Evolutionary conservation across 352 stramenopile species (phyloP), one percentile per base, ranked within the genome.

Genomic region (Phytopythium helicoides): DNA sequence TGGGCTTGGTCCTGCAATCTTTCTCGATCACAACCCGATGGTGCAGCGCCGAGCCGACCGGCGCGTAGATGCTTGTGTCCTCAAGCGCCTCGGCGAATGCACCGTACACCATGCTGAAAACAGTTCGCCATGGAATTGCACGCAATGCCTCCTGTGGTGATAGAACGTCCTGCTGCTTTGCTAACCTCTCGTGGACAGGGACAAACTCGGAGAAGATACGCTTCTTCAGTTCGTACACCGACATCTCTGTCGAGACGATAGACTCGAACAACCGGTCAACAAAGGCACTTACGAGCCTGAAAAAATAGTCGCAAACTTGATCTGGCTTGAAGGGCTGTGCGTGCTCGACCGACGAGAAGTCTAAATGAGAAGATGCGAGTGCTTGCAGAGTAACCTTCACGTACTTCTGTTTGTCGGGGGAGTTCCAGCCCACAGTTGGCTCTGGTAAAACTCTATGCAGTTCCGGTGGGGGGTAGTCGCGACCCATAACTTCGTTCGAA

Each of bases 201-300:
- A 89, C 52, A 23, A 92, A 56, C 11, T 60, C 36, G 19, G 53
- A 62, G 46, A 79, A 86, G n/a, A 89, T 47, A 2, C 63, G 48
- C 19, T 76, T 83, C 63, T 92, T 89, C 9, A 92, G 50, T 42
- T 92, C 81, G 11, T 64, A 72, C 15, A 68, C 72, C 23, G 78
- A 87, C n/a, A 88, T 53, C 6, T 47, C 10, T n/a, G 16, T 15
- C 14, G 4, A n/a, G n/a, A n/a, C 26, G 53, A 56, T 58, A 10
- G 55, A 68, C 16, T 52, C 50, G 47, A 88, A 92, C 1, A 92
- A 34, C 16, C 31, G 54, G 41, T 92, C 76, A 36, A 92, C 71
- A 33, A 88, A 82, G 6, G 64, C 42, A 10, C 63, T 62, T n/a
- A 87, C 60, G 23, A 71, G 73, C 12, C 63, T 64, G 46, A 88